Percentiles rank a stretch among this genome's conserved stretches.
phyloP scores from a whole-genome alignment of 2,329 filamentous ascomycete species.

The Stachybotrys chlorohalonatus region DNA sequence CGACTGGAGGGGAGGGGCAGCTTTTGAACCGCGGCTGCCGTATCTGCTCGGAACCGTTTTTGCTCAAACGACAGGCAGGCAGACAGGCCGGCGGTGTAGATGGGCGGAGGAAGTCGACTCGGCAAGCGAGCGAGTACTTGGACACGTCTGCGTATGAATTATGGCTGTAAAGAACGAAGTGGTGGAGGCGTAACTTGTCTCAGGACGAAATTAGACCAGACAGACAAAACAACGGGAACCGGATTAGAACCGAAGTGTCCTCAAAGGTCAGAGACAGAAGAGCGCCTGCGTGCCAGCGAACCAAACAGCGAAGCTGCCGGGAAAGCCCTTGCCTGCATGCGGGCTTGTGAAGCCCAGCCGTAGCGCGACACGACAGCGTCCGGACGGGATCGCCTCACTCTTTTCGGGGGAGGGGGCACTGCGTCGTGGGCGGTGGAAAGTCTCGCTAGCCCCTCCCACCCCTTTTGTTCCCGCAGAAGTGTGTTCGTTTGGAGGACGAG shows the following conservation, averaged over 20 bases:
- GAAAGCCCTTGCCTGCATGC: constrained; percentile 12
- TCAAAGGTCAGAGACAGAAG: neutral
- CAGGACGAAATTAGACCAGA: too few species aligned
- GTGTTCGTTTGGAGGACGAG: neutral
- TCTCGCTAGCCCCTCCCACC: neutral
- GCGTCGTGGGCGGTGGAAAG: neutral
- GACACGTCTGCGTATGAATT: too few species aligned
- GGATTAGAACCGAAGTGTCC: neutral
- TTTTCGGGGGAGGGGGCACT: neutral
- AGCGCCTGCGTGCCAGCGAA: neutral
- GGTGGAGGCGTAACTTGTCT: too few species aligned
- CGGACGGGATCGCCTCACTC: constrained; percentile 11
- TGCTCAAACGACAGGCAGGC: too few species aligned
- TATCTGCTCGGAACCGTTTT: too few species aligned
- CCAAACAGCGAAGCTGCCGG: constrained; percentile 7
- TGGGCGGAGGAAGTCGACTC: too few species aligned
- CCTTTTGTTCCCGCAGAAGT: neutral
- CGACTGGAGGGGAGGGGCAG: too few species aligned
- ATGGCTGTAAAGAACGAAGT: too few species aligned
- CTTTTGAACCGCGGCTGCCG: too few species aligned
- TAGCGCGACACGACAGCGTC: constrained; percentile 10
- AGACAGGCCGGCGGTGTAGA: too few species aligned
- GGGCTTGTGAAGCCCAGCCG: constrained; percentile 8
- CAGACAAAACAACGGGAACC: neutral
- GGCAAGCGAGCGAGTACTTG: too few species aligned